Percentiles rank a stretch among this genome's conserved stretches.
These are phyloP conservation scores for Salvia hispanica DNA, from an alignment of 257 asterid species.

Conservation along the genomic window DNA sequence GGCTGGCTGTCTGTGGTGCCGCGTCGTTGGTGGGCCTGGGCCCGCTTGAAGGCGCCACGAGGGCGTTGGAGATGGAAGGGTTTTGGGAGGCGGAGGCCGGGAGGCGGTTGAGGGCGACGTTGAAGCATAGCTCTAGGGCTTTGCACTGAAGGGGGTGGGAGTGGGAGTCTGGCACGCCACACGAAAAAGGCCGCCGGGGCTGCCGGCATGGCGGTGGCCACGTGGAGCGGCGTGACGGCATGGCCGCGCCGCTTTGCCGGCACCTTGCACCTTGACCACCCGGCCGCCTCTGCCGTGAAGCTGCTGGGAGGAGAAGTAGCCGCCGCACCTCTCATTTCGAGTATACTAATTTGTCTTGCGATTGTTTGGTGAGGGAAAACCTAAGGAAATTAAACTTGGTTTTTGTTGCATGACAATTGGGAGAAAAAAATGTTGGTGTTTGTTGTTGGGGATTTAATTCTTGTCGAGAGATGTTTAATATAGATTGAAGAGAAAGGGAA, in stretches of 20 bases:
- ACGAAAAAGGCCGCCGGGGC: slow-evolving; percentile 51
- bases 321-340: slow-evolving; percentile 64
- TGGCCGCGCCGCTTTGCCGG: slow-evolving; percentile 79
- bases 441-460: too few species aligned
- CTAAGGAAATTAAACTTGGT: too few species aligned
- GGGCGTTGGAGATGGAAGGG: slow-evolving; percentile 75
- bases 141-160: slow-evolving; percentile 87
- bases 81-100: slow-evolving; percentile 58
- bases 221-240: slow-evolving; percentile 80
- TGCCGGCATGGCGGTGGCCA: slow-evolving; percentile 71
- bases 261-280: slow-evolving; percentile 51
- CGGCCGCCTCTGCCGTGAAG: slow-evolving; percentile 50
- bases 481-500: slow-evolving; percentile 1
- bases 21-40: slow-evolving; percentile 83
- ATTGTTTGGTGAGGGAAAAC: too few species aligned
- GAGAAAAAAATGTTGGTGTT: not conserved
- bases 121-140: slow-evolving; percentile 87
- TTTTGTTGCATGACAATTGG: not conserved
- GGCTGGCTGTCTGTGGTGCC: slow-evolving; percentile 58
- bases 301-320: too few species aligned
- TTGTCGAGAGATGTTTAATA: too few species aligned
- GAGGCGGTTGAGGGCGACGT: slow-evolving; percentile 78
- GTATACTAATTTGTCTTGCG: too few species aligned
- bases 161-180: slow-evolving; percentile 69
- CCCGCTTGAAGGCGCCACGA: slow-evolving; percentile 81